Evolutionary conservation across 2,329 filamentous ascomycete species (phyloP).

Genomic region (Niveomyces coronatus): DNA sequence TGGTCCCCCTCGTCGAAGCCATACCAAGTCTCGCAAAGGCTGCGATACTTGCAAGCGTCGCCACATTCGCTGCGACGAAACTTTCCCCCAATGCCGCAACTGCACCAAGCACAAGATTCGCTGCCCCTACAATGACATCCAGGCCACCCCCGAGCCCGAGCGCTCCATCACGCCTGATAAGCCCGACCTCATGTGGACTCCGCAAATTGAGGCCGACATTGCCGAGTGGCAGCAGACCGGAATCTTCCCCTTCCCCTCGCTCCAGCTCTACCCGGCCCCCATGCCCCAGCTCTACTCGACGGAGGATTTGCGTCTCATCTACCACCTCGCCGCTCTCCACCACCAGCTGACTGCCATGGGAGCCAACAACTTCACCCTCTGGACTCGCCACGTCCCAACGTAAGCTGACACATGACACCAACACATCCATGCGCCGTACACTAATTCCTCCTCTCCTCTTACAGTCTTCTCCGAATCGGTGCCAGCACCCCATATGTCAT

Average conservation of each 20-base stretch:
- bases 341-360: constrained; percentile 69
- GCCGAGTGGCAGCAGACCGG: constrained; percentile 76
- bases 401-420: no score
- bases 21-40: constrained; percentile 97
- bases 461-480: constrained; percentile 57
- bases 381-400: constrained; percentile 89
- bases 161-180: constrained; percentile 51
- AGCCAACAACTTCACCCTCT: constrained; percentile 77
- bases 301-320: constrained; percentile 77
- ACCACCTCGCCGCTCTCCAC: constrained; percentile 80
- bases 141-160: constrained; percentile 51
- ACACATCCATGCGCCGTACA: no score
- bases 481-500: constrained; percentile 81
- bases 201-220: constrained; percentile 72
- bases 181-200: constrained; percentile 71
- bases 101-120: constrained; percentile 98
- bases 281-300: constrained; percentile 62
- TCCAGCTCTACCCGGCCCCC: constrained; percentile 66
- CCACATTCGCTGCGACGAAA: constrained; percentile 97
- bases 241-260: constrained; percentile 73
- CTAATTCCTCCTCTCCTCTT: no score
- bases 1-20: constrained; percentile 82
- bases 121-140: constrained; percentile 92
- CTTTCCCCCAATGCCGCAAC: constrained; percentile 95
- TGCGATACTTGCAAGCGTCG: constrained; percentile 97